phyloP scores from a whole-genome alignment of 169 alveolate genomes.

The Cystoisospora suis region DNA sequence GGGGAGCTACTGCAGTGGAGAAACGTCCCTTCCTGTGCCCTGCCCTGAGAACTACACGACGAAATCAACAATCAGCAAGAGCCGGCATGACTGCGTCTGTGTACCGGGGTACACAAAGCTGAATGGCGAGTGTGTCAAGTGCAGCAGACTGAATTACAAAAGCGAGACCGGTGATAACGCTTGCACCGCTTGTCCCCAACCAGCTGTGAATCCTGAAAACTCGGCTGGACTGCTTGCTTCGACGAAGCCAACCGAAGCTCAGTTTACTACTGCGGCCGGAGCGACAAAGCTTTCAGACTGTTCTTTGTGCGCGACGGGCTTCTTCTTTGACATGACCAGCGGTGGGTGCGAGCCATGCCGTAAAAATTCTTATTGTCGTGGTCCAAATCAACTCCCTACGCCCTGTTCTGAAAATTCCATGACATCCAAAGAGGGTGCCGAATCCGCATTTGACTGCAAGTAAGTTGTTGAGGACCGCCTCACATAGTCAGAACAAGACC shows the following conservation, averaged over 20 bases:
- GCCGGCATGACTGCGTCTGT: conserved; percentile 53
- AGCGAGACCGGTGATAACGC: conserved; percentile 45
- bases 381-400: conserved; percentile 20
- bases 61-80: conserved; percentile 5
- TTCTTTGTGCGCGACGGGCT: conserved; percentile 57
- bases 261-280: conserved; percentile 48
- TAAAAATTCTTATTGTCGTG: conserved; percentile 59
- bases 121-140: conserved; percentile 48
- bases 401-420: conserved; percentile 37
- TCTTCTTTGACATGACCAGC: conserved; percentile 44
- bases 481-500: neutral
- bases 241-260: conserved; percentile 32
- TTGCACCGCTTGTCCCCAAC: conserved; percentile 64
- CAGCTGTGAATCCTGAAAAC: conserved; percentile 43
- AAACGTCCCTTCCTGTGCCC: conserved; percentile 37
- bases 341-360: conserved; percentile 66
- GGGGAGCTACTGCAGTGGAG: conserved; percentile 57
- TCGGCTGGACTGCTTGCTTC: conserved; percentile 40
- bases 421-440: conserved; percentile 50
- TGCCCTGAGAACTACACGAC: conserved; percentile 58
- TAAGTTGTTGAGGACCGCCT: neutral
- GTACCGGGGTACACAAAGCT: conserved; percentile 49
- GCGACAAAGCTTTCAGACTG: conserved; percentile 56
- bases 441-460: conserved; percentile 57
- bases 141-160: conserved; percentile 52